phyloP scores from a whole-genome alignment of 2,329 filamentous ascomycete genomes.

The Penicillium olsonii region DNA sequence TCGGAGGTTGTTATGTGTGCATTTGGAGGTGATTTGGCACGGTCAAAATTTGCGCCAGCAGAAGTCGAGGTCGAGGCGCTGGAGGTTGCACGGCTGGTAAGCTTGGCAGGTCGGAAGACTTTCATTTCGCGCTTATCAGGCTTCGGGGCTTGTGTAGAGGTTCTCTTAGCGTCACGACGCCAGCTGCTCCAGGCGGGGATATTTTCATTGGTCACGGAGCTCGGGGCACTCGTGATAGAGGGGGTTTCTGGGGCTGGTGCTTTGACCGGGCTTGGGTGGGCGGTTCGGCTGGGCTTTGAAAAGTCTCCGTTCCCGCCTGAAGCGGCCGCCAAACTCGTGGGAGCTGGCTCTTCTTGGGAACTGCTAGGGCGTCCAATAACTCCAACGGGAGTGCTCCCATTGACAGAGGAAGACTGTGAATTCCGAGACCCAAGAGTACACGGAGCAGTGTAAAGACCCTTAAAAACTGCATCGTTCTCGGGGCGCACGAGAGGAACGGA shows the following conservation, averaged over 20 bases:
- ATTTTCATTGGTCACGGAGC: constrained; percentile 28
- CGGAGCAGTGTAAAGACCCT: constrained; percentile 66
- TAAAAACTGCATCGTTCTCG: constrained; percentile 81
- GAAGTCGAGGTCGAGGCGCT: constrained; percentile 16
- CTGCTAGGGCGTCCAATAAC: constrained; percentile 35
- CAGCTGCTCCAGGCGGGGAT: constrained; percentile 65
- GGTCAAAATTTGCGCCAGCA: constrained; percentile 11
- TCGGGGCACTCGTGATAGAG: constrained; percentile 11
- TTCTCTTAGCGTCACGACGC: constrained; percentile 46
- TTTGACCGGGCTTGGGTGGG: constrained; percentile 1
- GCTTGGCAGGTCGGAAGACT: constrained; percentile 77
- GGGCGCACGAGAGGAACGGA: constrained; percentile 90
- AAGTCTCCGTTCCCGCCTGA: constrained; percentile 26
- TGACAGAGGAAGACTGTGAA: constrained; percentile 9
- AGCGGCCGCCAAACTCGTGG: constrained; percentile 22
- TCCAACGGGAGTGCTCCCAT: constrained; percentile 30
- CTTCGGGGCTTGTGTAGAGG: constrained; percentile 16
- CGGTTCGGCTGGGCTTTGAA: constrained; percentile 18
- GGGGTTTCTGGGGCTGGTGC: constrained; percentile 6
- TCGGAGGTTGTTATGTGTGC: constrained; percentile 25
- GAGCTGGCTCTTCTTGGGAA: constrained; percentile 26
- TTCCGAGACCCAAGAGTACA: constrained; percentile 14
- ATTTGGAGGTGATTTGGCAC: constrained; percentile 12
- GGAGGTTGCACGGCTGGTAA: constrained; percentile 45
- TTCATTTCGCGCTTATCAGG: constrained; percentile 73